Evolutionary conservation across 2,329 filamentous ascomycete genomes (phyloP).

Genomic region (Pseudogymnoascus sp.): DNA sequence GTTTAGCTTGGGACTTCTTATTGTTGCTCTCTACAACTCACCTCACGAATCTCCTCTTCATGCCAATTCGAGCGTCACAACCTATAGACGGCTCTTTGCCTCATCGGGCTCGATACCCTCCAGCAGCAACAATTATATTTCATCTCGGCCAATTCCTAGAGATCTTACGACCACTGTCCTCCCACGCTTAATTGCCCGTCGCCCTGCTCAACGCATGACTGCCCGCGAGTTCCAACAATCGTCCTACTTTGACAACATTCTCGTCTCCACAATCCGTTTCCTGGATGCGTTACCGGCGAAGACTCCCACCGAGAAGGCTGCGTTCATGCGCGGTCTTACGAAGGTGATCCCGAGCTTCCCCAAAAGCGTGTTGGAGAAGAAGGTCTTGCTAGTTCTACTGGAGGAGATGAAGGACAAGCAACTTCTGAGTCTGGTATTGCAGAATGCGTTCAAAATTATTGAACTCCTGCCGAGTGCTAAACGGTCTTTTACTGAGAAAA

Average conservation of each 20-base stretch:
- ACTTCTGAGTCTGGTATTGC: conserved; percentile 74
- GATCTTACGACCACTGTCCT: conserved; percentile 72
- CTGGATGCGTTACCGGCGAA: conserved; percentile 87
- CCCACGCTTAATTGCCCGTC: conserved; percentile 77
- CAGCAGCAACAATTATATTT: conserved; percentile 76
- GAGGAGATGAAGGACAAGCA: conserved; percentile 94
- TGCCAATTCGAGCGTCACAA: conserved; percentile 69
- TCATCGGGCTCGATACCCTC: conserved; percentile 75
- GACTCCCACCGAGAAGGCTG: conserved; percentile 80
- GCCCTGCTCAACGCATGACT: conserved; percentile 80
- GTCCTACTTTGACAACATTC: conserved; percentile 92
- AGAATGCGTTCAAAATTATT: conserved; percentile 89
- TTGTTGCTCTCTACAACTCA: conserved; percentile 88
- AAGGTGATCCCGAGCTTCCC: conserved; percentile 89
- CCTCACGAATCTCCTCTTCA: conserved; percentile 85
- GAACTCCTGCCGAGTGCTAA: conserved; percentile 70
- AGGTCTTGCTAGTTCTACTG: conserved; percentile 78
- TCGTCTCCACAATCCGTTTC: conserved; percentile 94
- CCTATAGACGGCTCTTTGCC: conserved; percentile 79
- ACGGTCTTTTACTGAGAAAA: conserved; percentile 74
- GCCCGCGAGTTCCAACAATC: conserved; percentile 91
- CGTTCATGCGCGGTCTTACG: conserved; percentile 83
- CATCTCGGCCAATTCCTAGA: conserved; percentile 69
- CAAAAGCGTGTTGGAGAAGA: conserved; percentile 88
- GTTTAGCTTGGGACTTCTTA: conserved; percentile 86